Evolutionary conservation across 1,284 basidiomycete species (phyloP).

Genomic region (Kalmanozyma brasiliensis): DNA sequence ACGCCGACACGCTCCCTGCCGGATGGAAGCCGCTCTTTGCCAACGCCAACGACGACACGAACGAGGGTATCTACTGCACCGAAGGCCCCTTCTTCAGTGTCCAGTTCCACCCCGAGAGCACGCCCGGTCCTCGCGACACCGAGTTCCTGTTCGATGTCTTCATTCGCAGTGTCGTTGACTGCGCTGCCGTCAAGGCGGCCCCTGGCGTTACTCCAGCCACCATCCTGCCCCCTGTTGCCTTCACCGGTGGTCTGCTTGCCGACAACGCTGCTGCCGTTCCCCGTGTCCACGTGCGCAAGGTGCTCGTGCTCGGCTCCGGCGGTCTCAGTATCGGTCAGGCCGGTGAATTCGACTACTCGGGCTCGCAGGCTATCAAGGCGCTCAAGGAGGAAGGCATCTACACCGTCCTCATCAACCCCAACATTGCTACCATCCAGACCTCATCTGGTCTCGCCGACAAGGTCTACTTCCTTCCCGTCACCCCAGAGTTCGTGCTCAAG

Average conservation of each 20-base stretch:
- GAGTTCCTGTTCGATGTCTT: constrained; percentile 99
- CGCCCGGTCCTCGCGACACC: constrained; percentile 97
- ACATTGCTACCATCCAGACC: constrained; percentile 99
- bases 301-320: constrained; percentile 96
- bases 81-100: constrained; percentile 92
- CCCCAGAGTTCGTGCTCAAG: constrained; percentile 95
- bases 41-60: constrained; percentile 96
- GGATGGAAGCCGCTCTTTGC: constrained; percentile 95
- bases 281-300: constrained; percentile 84
- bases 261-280: constrained; percentile 84
- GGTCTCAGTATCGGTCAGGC: constrained; percentile 98
- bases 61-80: constrained; percentile 92
- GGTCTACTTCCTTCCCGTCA: constrained; percentile 98
- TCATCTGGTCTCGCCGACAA: constrained; percentile 97
- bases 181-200: constrained; percentile 74
- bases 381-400: constrained; percentile 98
- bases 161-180: constrained; percentile 85
- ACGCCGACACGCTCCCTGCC: constrained; percentile 79
- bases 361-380: constrained; percentile 98
- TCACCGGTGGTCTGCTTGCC: constrained; percentile 86
- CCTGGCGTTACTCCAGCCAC: constrained; percentile 37
- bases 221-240: constrained; percentile 74
- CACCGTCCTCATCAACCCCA: constrained; percentile 95
- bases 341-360: constrained; percentile 99
- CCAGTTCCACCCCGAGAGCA: constrained; percentile 99